These are phyloP conservation scores for Xerophyta viscosa DNA, from an alignment of 106 monocot genomes.

Conservation along the genomic window DNA sequence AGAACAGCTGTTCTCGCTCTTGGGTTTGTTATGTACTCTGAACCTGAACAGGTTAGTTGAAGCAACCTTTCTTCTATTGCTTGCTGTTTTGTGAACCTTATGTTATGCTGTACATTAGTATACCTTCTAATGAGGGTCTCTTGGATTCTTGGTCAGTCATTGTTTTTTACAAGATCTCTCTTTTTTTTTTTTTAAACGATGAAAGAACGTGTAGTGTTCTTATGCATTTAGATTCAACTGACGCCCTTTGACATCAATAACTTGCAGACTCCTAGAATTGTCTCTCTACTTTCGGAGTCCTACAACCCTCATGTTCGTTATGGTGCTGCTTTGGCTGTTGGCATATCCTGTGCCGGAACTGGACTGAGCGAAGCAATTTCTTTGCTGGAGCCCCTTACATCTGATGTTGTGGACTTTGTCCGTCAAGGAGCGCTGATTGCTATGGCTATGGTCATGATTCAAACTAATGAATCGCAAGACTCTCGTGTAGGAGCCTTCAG, in stretches of 20 bases:
- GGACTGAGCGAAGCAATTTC: conserved; percentile 91
- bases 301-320: conserved; percentile 99
- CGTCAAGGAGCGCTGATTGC: conserved; percentile 97
- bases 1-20: conserved; percentile 95
- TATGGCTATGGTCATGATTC: conserved; percentile 99
- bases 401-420: conserved; percentile 98
- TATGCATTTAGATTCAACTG: too few species aligned
- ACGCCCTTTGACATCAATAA: neutral
- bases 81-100: too few species aligned
- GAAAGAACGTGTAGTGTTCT: too few species aligned
- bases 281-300: conserved; percentile 91
- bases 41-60: conserved; percentile 82
- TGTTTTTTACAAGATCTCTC: too few species aligned
- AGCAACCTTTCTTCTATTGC: neutral
- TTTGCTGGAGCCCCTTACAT: conserved; percentile 93
- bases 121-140: too few species aligned
- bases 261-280: conserved; percentile 96
- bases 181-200: too few species aligned
- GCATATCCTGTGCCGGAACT: conserved; percentile 95
- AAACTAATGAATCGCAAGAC: conserved; percentile 89
- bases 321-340: conserved; percentile 97
- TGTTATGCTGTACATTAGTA: too few species aligned
- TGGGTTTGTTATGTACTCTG: conserved; percentile 90
- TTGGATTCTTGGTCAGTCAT: too few species aligned
- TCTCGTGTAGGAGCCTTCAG: conserved; percentile 91